phyloP scores from a whole-genome alignment of 768 basidiomycete species.

The Kwoniella sp. region DNA sequence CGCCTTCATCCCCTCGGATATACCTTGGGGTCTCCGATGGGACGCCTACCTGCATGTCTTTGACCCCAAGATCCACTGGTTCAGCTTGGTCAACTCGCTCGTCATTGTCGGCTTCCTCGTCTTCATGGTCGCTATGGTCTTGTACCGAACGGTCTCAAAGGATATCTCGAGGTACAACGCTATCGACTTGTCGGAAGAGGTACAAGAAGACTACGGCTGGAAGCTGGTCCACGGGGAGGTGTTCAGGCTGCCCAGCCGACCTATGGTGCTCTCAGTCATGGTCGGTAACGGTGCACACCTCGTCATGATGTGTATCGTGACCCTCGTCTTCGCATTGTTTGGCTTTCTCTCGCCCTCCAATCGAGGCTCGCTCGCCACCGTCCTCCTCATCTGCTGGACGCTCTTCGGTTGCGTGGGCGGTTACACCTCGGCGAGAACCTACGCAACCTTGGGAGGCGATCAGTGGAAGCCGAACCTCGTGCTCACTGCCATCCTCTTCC shows the following conservation, averaged over 20 bases:
- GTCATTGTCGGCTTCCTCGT: slow-evolving; percentile 81
- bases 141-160: slow-evolving; percentile 76
- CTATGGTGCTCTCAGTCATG: slow-evolving; percentile 74
- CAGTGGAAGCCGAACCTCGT: slow-evolving; percentile 77
- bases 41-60: slow-evolving; percentile 93
- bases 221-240: slow-evolving; percentile 96
- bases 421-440: slow-evolving; percentile 78
- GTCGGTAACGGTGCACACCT: slow-evolving; percentile 88
- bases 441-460: slow-evolving; percentile 71
- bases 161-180: slow-evolving; percentile 96
- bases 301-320: slow-evolving; percentile 78
- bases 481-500: slow-evolving; percentile 79
- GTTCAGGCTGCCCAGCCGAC: slow-evolving; percentile 73
- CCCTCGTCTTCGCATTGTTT: slow-evolving; percentile 83
- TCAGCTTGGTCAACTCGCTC: slow-evolving; percentile 86
- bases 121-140: slow-evolving; percentile 79
- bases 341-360: slow-evolving; percentile 95
- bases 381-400: slow-evolving; percentile 92
- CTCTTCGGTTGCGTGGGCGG: slow-evolving; percentile 89
- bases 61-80: slow-evolving; percentile 93
- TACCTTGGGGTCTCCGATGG: slow-evolving; percentile 81
- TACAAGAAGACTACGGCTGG: slow-evolving; percentile 98
- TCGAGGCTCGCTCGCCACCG: slow-evolving; percentile 85
- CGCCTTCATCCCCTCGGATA: slow-evolving; percentile 82
- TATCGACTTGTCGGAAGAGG: slow-evolving; percentile 86